Evolutionary conservation across 768 basidiomycete genomes (phyloP).

Genomic region (Mycena venus): DNA sequence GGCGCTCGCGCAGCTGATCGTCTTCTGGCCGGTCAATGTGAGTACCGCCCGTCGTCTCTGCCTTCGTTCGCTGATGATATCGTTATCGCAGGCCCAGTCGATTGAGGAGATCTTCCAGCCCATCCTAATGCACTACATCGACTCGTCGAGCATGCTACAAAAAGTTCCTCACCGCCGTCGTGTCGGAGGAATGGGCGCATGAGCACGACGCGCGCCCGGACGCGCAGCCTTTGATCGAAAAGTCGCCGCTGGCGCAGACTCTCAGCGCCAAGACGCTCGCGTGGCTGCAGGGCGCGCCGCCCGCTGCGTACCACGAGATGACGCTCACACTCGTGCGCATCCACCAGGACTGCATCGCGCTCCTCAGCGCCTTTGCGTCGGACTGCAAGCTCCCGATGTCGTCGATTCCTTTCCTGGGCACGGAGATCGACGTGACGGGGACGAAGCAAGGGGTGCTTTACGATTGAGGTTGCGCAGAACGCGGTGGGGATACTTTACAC

Average conservation of each 20-base stretch:
- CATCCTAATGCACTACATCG: constrained; percentile 83
- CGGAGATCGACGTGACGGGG: constrained; percentile 81
- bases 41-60: constrained; percentile 33
- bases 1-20: constrained; percentile 79
- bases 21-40: constrained; percentile 77
- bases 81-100: constrained; percentile 44
- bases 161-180: constrained; percentile 86
- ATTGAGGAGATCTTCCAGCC: constrained; percentile 81
- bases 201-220: constrained; percentile 55
- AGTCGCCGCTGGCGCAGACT: constrained; percentile 71
- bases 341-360: constrained; percentile 80
- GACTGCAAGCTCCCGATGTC: constrained; percentile 90
- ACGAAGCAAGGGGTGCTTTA: constrained; percentile 77
- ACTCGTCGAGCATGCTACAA: constrained; percentile 93
- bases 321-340: constrained; percentile 83
- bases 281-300: constrained; percentile 82
- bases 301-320: constrained; percentile 93
- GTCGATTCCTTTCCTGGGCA: constrained; percentile 84
- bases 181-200: constrained; percentile 93
- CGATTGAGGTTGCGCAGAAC: constrained; percentile 80
- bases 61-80: not conserved
- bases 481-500: constrained; percentile 80
- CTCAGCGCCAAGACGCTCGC: constrained; percentile 76
- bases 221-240: constrained; percentile 62
- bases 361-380: constrained; percentile 86